phyloP scores from a whole-genome alignment of 345 rosid genomes.

The Eucalyptus sideroxylon region DNA sequence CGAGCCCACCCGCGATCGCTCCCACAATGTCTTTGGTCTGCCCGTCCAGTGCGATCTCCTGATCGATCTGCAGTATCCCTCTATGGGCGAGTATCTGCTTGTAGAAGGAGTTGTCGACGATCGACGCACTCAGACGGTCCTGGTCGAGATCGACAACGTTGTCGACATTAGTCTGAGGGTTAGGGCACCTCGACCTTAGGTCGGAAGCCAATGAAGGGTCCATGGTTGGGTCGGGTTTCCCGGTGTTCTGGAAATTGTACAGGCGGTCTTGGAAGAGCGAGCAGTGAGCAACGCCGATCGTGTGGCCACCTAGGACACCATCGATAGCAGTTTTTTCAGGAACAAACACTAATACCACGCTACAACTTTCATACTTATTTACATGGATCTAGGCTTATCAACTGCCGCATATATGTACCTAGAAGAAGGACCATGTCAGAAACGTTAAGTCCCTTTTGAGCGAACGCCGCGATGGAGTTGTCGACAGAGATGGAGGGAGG shows the following conservation, averaged over 20 bases:
- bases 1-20: slow-evolving; percentile 1
- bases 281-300: not conserved
- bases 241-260: slow-evolving; percentile 13
- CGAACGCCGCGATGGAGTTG: slow-evolving; percentile 26
- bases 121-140: slow-evolving; percentile 7
- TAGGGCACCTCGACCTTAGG: slow-evolving; percentile 7
- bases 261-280: not conserved
- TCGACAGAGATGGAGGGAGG: slow-evolving; percentile 30
- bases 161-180: not conserved
- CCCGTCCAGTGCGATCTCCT: slow-evolving; percentile 18
- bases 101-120: slow-evolving; percentile 42
- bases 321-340: not conserved
- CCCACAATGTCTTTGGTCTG: slow-evolving; percentile 14
- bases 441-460: slow-evolving; percentile 11
- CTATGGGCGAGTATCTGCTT: slow-evolving; percentile 7
- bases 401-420: slow-evolving; percentile 9
- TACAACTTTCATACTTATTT: not conserved
- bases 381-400: not conserved
- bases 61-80: slow-evolving; percentile 50
- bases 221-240: slow-evolving; percentile 49
- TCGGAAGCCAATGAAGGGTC: slow-evolving; percentile 9
- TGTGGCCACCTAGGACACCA: slow-evolving; percentile 32
- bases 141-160: slow-evolving; percentile 25
- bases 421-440: slow-evolving; percentile 49
- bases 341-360: not conserved